phyloP scores from a whole-genome alignment of 352 stramenopile species.

The Phytophthora rubi region DNA sequence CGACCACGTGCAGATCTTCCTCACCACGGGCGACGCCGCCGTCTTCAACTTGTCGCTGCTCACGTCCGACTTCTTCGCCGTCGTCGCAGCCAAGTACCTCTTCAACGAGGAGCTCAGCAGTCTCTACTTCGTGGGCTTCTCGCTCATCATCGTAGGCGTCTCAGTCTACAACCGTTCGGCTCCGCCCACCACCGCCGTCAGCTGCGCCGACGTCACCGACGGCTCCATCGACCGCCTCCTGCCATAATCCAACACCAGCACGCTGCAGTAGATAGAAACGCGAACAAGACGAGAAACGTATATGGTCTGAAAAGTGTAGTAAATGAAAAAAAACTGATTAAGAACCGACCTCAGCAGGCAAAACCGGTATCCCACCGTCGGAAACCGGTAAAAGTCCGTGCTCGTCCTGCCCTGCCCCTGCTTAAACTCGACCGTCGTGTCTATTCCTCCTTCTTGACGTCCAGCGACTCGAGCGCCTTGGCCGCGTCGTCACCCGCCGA shows the following conservation, averaged over 20 bases:
- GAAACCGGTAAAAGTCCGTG: background rate
- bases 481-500: conserved; percentile 93
- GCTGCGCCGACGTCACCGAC: conserved; percentile 40
- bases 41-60: conserved; percentile 97
- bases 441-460: conserved; percentile 92
- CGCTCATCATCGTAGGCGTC: conserved; percentile 75
- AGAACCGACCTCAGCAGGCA: conserved; percentile 27
- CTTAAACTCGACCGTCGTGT: conserved; percentile 5
- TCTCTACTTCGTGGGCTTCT: conserved; percentile 91
- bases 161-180: conserved; percentile 76
- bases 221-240: conserved; percentile 21
- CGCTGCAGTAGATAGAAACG: conserved; percentile 9
- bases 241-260: conserved; percentile 1
- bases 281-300: conserved; percentile 25
- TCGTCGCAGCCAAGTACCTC: conserved; percentile 90
- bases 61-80: conserved; percentile 95
- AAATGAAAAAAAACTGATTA: conserved; percentile 38
- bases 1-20: conserved; percentile 49
- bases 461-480: conserved; percentile 90
- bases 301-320: conserved; percentile 40
- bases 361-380: background rate
- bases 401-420: conserved; percentile 1
- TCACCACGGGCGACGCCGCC: conserved; percentile 91
- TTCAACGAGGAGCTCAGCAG: conserved; percentile 78
- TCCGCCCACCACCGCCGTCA: conserved; percentile 40